Evolutionary conservation across 495 filamentous ascomycete genomes (phyloP).

Genomic region (Staphylotrichum longicolle): DNA sequence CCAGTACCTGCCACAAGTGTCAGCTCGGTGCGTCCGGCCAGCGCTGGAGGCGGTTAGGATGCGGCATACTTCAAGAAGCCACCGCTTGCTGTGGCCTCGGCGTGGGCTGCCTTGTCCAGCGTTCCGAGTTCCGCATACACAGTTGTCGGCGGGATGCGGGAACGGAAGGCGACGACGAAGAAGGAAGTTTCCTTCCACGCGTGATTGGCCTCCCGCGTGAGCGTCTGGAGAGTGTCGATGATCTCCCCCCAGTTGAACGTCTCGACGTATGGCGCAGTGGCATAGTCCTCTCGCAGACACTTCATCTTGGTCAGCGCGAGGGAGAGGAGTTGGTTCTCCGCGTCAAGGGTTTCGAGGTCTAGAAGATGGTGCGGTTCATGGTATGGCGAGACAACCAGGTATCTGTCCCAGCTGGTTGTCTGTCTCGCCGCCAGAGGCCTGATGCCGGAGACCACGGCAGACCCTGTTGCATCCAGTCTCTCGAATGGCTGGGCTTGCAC

Average conservation of each 20-base stretch:
- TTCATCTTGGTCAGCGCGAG: slow-evolving; percentile 62
- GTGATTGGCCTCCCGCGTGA: slow-evolving; percentile 47
- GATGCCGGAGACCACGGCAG: slow-evolving; percentile 15
- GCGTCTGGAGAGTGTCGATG: slow-evolving; percentile 50
- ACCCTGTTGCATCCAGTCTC: slow-evolving; percentile 12
- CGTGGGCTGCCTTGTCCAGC: slow-evolving; percentile 72
- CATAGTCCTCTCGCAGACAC: slow-evolving; percentile 66
- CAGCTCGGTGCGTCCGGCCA: slow-evolving; percentile 8
- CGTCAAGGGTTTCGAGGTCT: slow-evolving; percentile 62
- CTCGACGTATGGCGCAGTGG: slow-evolving; percentile 67
- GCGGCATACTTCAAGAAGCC: slow-evolving; percentile 73
- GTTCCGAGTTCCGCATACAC: slow-evolving; percentile 60
- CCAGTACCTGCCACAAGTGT: slow-evolving; percentile 61
- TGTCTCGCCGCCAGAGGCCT: neutral
- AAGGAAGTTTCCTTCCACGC: slow-evolving; percentile 64
- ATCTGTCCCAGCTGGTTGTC: slow-evolving; percentile 23
- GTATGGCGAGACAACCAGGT: slow-evolving; percentile 74
- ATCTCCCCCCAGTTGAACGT: slow-evolving; percentile 77
- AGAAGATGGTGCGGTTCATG: slow-evolving; percentile 64
- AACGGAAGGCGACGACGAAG: slow-evolving; percentile 82
- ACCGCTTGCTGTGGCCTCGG: slow-evolving; percentile 70
- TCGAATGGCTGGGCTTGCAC: slow-evolving; percentile 5
- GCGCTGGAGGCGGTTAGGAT: slow-evolving; percentile 10
- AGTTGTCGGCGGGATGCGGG: slow-evolving; percentile 59
- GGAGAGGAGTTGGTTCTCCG: slow-evolving; percentile 65